Percentiles rank a stretch among this genome's conserved stretches.
These are phyloP conservation scores for Nakaseomyces kungkrabaensis DNA, from an alignment of 1,139 yeast species.

Conservation along the genomic window DNA sequence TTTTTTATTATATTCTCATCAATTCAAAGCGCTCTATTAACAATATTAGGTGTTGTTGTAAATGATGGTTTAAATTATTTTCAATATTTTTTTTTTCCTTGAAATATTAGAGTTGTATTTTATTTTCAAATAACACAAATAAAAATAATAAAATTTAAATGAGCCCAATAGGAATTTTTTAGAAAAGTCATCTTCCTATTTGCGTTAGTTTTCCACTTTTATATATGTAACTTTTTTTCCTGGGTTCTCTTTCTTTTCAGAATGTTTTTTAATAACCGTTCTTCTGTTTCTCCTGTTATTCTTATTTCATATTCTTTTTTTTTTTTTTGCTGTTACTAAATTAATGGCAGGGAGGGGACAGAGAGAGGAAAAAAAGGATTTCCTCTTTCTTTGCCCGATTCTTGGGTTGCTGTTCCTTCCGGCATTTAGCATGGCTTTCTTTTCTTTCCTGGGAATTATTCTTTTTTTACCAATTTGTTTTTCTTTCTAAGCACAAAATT, in stretches of 20 bases:
- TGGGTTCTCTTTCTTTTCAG: neutral
- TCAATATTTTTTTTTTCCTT: too few species aligned
- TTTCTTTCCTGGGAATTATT: neutral
- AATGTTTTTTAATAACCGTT: too few species aligned
- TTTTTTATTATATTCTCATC: too few species aligned
- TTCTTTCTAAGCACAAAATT: too few species aligned
- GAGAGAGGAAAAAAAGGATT: neutral
- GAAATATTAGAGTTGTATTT: too few species aligned
- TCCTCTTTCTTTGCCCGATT: neutral
- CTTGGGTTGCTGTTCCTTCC: neutral
- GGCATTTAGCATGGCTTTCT: neutral
- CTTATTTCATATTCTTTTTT: neutral
- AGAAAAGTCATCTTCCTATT: too few species aligned
- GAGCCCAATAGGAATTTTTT: too few species aligned
- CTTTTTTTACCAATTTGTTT: neutral
- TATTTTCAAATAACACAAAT: too few species aligned
- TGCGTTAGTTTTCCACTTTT: neutral
- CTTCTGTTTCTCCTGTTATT: neutral
- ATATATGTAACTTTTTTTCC: neutral
- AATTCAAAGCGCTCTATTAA: too few species aligned
- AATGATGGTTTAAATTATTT: too few species aligned
- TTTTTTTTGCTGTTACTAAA: neutral
- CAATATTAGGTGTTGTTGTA: too few species aligned
- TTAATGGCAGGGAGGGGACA: neutral
- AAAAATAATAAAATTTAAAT: too few species aligned